Base-by-base conservation (phyloP, 148 eudicot genomes). In the Suaeda aralocaspica region DNA sequence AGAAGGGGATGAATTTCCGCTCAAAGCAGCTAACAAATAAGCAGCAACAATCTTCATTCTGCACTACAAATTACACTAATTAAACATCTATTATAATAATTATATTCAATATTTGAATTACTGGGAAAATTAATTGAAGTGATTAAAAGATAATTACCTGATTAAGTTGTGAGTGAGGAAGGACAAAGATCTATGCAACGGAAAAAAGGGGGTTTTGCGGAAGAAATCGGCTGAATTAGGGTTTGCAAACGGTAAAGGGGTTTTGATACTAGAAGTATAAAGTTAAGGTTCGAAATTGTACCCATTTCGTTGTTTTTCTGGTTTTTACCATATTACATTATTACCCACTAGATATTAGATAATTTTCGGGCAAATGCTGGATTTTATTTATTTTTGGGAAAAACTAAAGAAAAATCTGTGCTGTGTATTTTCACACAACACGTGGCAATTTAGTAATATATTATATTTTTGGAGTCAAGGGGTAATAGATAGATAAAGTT, bases 11-110 rank as follows among this genome's bases (percentile, higher is more conserved):
- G 81, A 18, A 77, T 82, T 87, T 24, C 95, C 97, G 0, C 97
- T 92, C 88, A 91, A 81, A 42, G 79, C 86, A 69, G 94, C 97
- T 70, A 91, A 84, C 88, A 91, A 82, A 30, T 89, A 88, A 11
- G 94, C 89, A 53, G 88, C 87, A 29, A 89, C 75, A 1, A 89
- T 79, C 88, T 91, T 91, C 97, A 91, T 86, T 67, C 74, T 81
- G 63, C 50, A 52, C 2, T 24, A 65, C 5, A 49, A 59, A 15
- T 12, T 46, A 46, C 18, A 46, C 50, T 46, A 4, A 12, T 49
- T 48, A 30, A 33, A 9, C 1, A 48, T n/a, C n/a, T n/a, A 49
- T 3, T 5, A 4, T 10, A 34, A 34, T 22, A 19, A 30, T 11
- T 26, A 45, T 6, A 41, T 9, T 15, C 56, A 18, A 39, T 5